Conservation (phyloP, 768 basidiomycete genomes). For the Trametes cubensis region DNA sequence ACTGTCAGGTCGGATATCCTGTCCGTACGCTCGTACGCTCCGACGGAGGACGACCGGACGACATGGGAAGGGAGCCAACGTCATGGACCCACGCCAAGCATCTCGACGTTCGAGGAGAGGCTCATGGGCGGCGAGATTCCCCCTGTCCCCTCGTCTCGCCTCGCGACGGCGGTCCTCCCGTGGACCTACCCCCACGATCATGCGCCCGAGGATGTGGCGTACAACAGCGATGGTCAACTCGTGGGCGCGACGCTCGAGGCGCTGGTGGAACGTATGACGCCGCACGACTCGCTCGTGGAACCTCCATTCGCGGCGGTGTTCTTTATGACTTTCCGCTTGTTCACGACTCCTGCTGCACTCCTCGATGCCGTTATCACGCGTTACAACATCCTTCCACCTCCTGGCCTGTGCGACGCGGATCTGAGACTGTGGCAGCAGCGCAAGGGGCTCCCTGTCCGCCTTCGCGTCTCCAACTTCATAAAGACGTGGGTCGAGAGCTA, state of each 20-base stretch:
- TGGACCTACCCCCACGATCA: slow-evolving; percentile 79
- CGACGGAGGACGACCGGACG: slow-evolving; percentile 58
- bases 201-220: slow-evolving; percentile 79
- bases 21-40: slow-evolving; percentile 52
- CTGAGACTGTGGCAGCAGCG: slow-evolving; percentile 78
- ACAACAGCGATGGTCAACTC: slow-evolving; percentile 87
- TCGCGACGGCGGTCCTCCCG: slow-evolving; percentile 44
- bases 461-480: slow-evolving; percentile 90
- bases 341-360: slow-evolving; percentile 77
- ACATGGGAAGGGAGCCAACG: slow-evolving; percentile 58
- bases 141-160: slow-evolving; percentile 30
- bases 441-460: slow-evolving; percentile 87
- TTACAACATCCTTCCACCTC: slow-evolving; percentile 77
- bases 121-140: slow-evolving; percentile 56
- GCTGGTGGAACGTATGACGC: slow-evolving; percentile 96
- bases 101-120: slow-evolving; percentile 51
- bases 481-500: slow-evolving; percentile 93
- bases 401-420: slow-evolving; percentile 58
- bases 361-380: slow-evolving; percentile 77
- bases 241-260: slow-evolving; percentile 89
- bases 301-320: slow-evolving; percentile 86
- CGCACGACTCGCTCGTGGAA: slow-evolving; percentile 90
- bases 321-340: slow-evolving; percentile 94
- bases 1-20: slow-evolving; percentile 43
- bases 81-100: slow-evolving; percentile 31